phyloP scores from a whole-genome alignment of 2,329 filamentous ascomycete species.

The Nothomitra cinnamomea region DNA sequence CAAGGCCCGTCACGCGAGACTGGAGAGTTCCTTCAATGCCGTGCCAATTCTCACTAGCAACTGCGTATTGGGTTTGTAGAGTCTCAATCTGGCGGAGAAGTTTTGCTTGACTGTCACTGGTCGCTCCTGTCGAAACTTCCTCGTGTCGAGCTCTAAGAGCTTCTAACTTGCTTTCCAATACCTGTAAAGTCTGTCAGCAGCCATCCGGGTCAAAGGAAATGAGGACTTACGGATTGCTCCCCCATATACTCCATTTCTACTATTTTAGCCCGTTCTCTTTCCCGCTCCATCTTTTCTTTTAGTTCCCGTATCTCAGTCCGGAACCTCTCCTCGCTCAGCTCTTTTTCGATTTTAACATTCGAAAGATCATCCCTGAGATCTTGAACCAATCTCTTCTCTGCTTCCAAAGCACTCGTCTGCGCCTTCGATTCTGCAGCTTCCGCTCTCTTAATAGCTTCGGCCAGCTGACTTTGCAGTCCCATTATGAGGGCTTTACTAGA shows the following conservation, averaged over 20 bases:
- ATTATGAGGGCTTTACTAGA: conserved; percentile 47
- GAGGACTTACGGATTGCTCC: conserved; percentile 41
- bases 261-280: conserved; percentile 50
- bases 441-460: conserved; percentile 47
- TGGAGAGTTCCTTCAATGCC: conserved; percentile 79
- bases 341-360: conserved; percentile 55
- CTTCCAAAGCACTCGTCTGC: conserved; percentile 49
- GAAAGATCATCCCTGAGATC: conserved; percentile 48
- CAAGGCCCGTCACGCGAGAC: conserved; percentile 56
- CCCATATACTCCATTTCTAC: conserved; percentile 61
- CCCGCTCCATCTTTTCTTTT: conserved; percentile 54
- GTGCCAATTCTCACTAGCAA: conserved; percentile 95
- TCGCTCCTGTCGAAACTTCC: conserved; percentile 68
- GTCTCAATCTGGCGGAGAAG: conserved; percentile 88
- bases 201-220: neutral
- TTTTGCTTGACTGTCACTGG: conserved; percentile 74
- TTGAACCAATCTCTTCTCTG: conserved; percentile 38
- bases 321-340: conserved; percentile 52
- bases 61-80: conserved; percentile 82
- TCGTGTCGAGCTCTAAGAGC: conserved; percentile 71
- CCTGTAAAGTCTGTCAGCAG: conserved; percentile 28
- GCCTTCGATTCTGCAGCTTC: conserved; percentile 49
- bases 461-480: conserved; percentile 52
- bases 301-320: conserved; percentile 53
- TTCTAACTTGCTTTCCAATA: conserved; percentile 80